A percentile compares a stretch with the other conserved stretches of the same genome.
Evolutionary conservation across 73 alveolate genomes (phyloP).

Genomic region (Symbiodinium natans): DNA sequence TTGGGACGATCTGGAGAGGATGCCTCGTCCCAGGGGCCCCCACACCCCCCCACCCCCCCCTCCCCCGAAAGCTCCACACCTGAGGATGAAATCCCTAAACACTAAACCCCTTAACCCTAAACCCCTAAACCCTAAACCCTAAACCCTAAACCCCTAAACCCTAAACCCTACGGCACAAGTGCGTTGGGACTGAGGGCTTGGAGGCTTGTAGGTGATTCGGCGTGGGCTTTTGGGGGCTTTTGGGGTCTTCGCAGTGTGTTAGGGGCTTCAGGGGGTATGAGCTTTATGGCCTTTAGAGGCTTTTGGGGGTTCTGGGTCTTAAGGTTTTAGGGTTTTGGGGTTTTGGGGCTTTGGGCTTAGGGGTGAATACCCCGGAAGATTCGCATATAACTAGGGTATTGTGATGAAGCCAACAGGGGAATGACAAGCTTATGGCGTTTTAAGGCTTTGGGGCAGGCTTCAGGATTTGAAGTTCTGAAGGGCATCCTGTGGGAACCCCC

Average conservation of each 20-base stretch:
- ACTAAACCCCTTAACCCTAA: not conserved
- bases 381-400: too few relatives aligned
- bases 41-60: too few relatives aligned
- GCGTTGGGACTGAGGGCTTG: too few relatives aligned
- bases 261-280: too few relatives aligned
- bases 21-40: not conserved
- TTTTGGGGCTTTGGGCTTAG: not conserved
- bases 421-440: too few relatives aligned
- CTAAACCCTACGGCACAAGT: not conserved
- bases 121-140: not conserved
- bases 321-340: not conserved
- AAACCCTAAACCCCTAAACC: not conserved
- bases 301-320: too few relatives aligned
- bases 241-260: too few relatives aligned
- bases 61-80: not conserved
- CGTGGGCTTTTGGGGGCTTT: too few relatives aligned
- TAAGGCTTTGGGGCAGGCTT: not conserved
- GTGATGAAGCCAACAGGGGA: too few relatives aligned
- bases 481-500: too few relatives aligned
- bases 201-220: too few relatives aligned
- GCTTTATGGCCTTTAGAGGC: too few relatives aligned
- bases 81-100: not conserved
- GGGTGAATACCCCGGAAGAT: not conserved
- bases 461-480: not conserved
- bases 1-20: not conserved